Evolutionary conservation across 2,329 filamentous ascomycete species (phyloP).

Genomic region (Daldinia eschscholtzii): DNA sequence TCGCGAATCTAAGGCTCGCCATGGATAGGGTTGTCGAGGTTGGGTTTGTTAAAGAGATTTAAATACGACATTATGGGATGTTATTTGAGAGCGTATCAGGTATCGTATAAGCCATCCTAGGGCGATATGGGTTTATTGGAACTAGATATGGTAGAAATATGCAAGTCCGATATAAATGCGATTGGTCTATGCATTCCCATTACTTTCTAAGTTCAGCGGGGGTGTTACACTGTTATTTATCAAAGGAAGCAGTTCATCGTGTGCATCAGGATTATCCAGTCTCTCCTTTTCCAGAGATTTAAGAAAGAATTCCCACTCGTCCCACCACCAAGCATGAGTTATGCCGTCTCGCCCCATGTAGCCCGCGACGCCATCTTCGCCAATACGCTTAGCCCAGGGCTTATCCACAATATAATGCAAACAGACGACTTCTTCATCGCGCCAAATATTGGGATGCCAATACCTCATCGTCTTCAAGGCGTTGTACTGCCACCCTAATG

Average conservation of each 20-base stretch:
- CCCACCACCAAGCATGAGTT: slow-evolving; percentile 67
- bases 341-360: slow-evolving; percentile 64
- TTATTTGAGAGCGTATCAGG: too few relatives aligned
- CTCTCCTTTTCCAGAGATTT: slow-evolving; percentile 54
- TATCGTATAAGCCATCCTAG: not conserved
- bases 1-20: slow-evolving; percentile 71
- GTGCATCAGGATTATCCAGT: not conserved
- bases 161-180: not conserved
- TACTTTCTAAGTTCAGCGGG: not conserved
- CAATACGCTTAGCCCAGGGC: slow-evolving; percentile 62
- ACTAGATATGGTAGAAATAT: not conserved
- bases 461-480: slow-evolving; percentile 67
- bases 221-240: slow-evolving; percentile 37
- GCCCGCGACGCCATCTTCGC: slow-evolving; percentile 58
- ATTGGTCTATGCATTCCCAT: not conserved
- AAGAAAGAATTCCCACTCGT: slow-evolving; percentile 50
- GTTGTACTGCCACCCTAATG: slow-evolving; percentile 64
- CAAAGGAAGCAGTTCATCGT: slow-evolving; percentile 20
- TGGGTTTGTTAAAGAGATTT: slow-evolving; percentile 75
- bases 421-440: slow-evolving; percentile 61
- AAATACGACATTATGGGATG: slow-evolving; percentile 20
- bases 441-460: slow-evolving; percentile 65
- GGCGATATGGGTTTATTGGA: not conserved
- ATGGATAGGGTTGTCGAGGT: slow-evolving; percentile 75
- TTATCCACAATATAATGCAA: slow-evolving; percentile 69